Base-by-base conservation (phyloP, 2,329 filamentous ascomycete genomes). In the Chaetomium strumarium region DNA sequence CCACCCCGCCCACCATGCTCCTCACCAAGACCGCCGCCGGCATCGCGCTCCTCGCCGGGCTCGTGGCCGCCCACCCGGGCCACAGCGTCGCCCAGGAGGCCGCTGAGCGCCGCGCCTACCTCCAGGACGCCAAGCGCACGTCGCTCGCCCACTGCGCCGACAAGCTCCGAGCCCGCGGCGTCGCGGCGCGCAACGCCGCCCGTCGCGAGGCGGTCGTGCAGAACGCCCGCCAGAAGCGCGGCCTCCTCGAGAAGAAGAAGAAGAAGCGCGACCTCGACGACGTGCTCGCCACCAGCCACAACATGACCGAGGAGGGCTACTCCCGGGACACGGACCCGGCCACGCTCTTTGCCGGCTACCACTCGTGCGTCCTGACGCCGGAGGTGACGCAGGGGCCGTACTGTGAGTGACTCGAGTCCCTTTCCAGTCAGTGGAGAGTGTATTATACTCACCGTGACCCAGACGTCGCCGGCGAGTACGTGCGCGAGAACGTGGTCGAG, bases 381-480 rank as follows among this genome's bases (percentile, higher is more conserved):
- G 77, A 80, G 61, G 72, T 74, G 17, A 79, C 72, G 3, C 69
- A 78, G 61, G 77, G 77, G 0, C 78, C 78, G 17, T 81, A 79
- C 67, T 81, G 69, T 68, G 59, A 57, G 66, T 55, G 19, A 41
- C 11, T 20, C 20, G 9, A 2, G 20, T 31, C 2, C 13, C 42
- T n/a, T n/a, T n/a, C n/a, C n/a, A n/a, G n/a, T n/a, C n/a, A n/a
- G n/a, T n/a, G n/a, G n/a, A n/a, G n/a, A n/a, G n/a, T n/a, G n/a
- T n/a, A n/a, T n/a, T n/a, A n/a, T n/a, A n/a, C n/a, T n/a, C n/a
- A n/a, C n/a, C n/a, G n/a, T n/a, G n/a, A n/a, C n/a, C n/a, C n/a
- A 67, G 63, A 72, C 56, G 71, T 77, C 47, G 61, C 67, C 17
- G 75, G 74, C 39, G 74, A 78, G 60, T 67, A 68, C 51, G 63